A percentile compares a stretch with the other conserved stretches of the same genome.
phyloP scores from a whole-genome alignment of 2,329 filamentous ascomycete species.

The Chaetomium strumarium region DNA sequence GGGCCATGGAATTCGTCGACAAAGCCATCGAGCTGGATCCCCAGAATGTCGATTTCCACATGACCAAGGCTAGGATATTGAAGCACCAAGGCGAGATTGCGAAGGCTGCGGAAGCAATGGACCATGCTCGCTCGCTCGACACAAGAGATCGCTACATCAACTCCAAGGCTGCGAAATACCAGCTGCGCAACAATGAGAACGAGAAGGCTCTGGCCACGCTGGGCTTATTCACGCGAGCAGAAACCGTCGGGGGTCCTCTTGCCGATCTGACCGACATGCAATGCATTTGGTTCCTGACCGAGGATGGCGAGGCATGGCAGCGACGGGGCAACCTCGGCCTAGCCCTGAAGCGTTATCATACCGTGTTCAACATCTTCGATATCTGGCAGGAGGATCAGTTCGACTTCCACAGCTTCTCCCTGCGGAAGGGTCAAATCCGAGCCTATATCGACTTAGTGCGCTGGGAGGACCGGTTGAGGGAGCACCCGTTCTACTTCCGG shows the following conservation, averaged over 20 bases:
- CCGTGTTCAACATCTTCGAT: conserved; percentile 88
- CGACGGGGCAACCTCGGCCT: conserved; percentile 77
- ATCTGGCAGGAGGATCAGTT: conserved; percentile 98
- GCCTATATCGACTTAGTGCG: conserved; percentile 94
- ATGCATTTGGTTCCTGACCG: conserved; percentile 92
- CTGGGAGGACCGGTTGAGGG: conserved; percentile 87
- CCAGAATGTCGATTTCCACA: conserved; percentile 81
- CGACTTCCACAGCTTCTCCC: conserved; percentile 95
- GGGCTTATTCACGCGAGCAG: conserved; percentile 88
- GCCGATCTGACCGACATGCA: conserved; percentile 97
- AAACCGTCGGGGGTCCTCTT: conserved; percentile 79
- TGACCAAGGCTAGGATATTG: conserved; percentile 91
- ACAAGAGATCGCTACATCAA: conserved; percentile 95
- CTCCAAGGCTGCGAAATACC: conserved; percentile 95
- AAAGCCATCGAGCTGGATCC: conserved; percentile 74
- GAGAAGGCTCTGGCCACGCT: conserved; percentile 82
- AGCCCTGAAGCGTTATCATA: conserved; percentile 86
- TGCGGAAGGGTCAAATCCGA: conserved; percentile 93
- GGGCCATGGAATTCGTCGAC: conserved; percentile 77
- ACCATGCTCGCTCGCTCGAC: conserved; percentile 77
- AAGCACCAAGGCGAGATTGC: conserved; percentile 79
- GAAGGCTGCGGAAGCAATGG: conserved; percentile 83
- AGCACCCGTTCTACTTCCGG: conserved; percentile 88
- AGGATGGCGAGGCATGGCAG: conserved; percentile 86
- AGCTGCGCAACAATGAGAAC: conserved; percentile 85